Conservation (phyloP, 805 yeast genomes). For the Cyberlindnera mississippiensis region DNA sequence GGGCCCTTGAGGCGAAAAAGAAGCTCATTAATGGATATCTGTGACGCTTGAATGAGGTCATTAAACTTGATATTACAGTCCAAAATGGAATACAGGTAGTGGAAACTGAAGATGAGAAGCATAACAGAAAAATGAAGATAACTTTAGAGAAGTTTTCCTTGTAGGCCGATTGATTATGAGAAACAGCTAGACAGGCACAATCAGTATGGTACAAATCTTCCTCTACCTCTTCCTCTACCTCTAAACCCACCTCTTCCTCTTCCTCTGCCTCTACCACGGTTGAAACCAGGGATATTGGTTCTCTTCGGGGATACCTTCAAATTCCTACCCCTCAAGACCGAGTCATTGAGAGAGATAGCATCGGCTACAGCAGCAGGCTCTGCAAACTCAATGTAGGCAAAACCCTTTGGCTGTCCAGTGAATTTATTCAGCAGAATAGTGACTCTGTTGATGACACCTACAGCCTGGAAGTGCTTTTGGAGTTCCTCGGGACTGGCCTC, state of each 20-base stretch:
- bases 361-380: slow-evolving; percentile 57
- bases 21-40: too few species aligned
- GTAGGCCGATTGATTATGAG: neutral
- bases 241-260: slow-evolving; percentile 42
- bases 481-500: slow-evolving; percentile 75
- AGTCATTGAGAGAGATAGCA: slow-evolving; percentile 65
- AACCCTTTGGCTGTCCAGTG: slow-evolving; percentile 84
- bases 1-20: too few species aligned
- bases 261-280: slow-evolving; percentile 44
- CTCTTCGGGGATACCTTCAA: slow-evolving; percentile 75
- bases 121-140: neutral
- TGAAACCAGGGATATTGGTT: slow-evolving; percentile 75
- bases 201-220: slow-evolving; percentile 44
- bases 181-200: neutral
- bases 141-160: too few species aligned
- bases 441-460: slow-evolving; percentile 75
- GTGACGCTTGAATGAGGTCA: too few species aligned
- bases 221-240: slow-evolving; percentile 37
- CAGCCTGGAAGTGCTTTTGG: slow-evolving; percentile 64
- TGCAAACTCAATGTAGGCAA: slow-evolving; percentile 82
- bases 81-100: too few species aligned
- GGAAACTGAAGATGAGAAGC: too few species aligned
- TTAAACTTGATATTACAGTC: too few species aligned
- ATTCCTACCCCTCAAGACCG: slow-evolving; percentile 62
- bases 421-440: slow-evolving; percentile 69